These are phyloP conservation scores for Medicago lupulina DNA, from an alignment of 306 rosid genomes.

Conservation along the genomic window DNA sequence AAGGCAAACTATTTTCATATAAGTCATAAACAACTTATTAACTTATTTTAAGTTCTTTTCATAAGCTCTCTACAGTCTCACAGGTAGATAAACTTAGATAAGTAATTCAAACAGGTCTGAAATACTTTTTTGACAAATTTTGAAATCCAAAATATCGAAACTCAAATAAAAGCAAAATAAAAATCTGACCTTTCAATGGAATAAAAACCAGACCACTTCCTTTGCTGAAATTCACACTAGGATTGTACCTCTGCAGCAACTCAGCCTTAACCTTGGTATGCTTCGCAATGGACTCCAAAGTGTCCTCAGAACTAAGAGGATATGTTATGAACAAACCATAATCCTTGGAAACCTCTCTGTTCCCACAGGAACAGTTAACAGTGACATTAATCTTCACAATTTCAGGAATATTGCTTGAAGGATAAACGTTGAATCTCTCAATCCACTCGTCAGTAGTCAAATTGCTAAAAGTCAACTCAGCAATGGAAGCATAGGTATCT, in stretches of 20 bases:
- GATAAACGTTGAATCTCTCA: slow-evolving; percentile 47
- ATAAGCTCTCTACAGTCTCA: too few species aligned
- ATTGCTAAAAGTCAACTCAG: slow-evolving; percentile 40
- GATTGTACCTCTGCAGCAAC: slow-evolving; percentile 58
- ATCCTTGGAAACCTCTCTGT: slow-evolving; percentile 48
- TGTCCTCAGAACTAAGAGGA: slow-evolving; percentile 59
- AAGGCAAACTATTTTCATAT: too few species aligned
- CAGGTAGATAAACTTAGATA: too few species aligned
- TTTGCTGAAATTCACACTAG: slow-evolving; percentile 55
- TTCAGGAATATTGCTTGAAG: slow-evolving; percentile 39
- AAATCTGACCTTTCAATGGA: slow-evolving; percentile 74
- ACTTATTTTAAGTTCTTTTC: too few species aligned
- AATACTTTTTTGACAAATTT: too few species aligned
- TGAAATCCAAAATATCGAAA: not conserved
- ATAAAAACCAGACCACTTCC: slow-evolving; percentile 61
- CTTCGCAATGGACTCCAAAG: slow-evolving; percentile 49
- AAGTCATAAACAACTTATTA: too few species aligned
- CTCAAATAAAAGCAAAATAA: slow-evolving; percentile 31
- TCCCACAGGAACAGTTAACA: slow-evolving; percentile 75
- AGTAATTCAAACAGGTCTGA: too few species aligned
- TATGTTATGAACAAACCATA: slow-evolving; percentile 77
- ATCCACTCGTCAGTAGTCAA: slow-evolving; percentile 57
- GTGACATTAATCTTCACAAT: slow-evolving; percentile 45
- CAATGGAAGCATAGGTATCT: slow-evolving; percentile 49
- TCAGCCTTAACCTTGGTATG: slow-evolving; percentile 15